Percentiles rank a stretch among this genome's conserved stretches.
Evolutionary conservation across 768 basidiomycete species (phyloP).

Genomic region (Trametes cinnabarina): DNA sequence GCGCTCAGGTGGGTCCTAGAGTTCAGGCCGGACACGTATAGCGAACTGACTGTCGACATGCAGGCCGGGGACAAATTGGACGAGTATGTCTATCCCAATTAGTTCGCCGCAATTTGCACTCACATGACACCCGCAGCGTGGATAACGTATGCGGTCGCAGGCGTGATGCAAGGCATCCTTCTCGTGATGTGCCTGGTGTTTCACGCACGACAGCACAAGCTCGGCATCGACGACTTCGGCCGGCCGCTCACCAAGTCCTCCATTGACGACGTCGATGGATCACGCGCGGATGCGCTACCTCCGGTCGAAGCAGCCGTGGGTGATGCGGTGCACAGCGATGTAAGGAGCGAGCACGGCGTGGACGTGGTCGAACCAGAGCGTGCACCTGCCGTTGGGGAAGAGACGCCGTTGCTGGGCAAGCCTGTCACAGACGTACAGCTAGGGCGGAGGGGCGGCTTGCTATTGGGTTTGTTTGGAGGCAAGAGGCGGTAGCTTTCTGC

Average conservation of each 20-base stretch:
- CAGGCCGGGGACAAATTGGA: conserved; percentile 83
- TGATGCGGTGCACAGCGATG: conserved; percentile 22
- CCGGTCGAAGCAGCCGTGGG: conserved; percentile 17
- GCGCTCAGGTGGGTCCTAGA: conserved; percentile 51
- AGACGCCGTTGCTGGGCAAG: conserved; percentile 17
- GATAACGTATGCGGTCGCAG: conserved; percentile 79
- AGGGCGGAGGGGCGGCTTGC: background rate
- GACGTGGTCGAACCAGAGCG: background rate
- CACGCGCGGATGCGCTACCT: conserved; percentile 16
- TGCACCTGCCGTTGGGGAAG: background rate
- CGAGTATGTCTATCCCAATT: conserved; percentile 46
- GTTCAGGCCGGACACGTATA: background rate
- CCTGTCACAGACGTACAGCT: background rate
- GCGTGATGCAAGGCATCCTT: conserved; percentile 78
- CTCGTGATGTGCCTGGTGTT: conserved; percentile 84
- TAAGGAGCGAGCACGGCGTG: conserved; percentile 16
- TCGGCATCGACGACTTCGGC: conserved; percentile 90
- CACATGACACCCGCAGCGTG: conserved; percentile 50
- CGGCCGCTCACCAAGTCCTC: conserved; percentile 38
- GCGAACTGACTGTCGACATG: background rate
- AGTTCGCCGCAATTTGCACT: background rate
- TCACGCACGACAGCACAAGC: conserved; percentile 71
- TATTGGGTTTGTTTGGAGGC: background rate
- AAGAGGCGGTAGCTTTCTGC: too few relatives aligned
- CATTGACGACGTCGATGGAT: background rate